Evolutionary conservation across 352 stramenopile genomes (phyloP), one percentile per base, ranked within the genome.

Genomic region (Globisporangium spinosum): DNA sequence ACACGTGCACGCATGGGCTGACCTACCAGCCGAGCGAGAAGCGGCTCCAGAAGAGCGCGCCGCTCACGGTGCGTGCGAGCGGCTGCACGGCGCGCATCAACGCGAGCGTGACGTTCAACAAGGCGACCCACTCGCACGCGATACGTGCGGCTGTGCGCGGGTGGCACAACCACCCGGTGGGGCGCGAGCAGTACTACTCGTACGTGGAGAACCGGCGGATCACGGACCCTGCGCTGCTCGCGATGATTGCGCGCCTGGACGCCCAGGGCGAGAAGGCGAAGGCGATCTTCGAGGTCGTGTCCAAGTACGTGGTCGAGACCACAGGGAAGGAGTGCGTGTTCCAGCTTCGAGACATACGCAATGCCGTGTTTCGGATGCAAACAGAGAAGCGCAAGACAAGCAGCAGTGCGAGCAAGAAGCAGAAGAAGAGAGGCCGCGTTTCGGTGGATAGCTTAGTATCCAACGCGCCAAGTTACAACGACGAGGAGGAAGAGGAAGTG

Each of bases 41-140:
- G 22, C 29, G 56, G 10, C 56, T 61, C 5, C 56, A 45, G 29
- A 57, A 57, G 22, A 32, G 22, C 8, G 56, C 35, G 20, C 56
- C 32, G 9, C 29, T 40, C 1, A 23, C 56, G 3, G 56, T 61
- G 56, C 56, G 56, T 10, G 56, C 34, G 3, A 62, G 32, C 9
- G 57, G 56, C 20, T 62, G 57, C 57, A 62, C 20, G 57, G 57
- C 57, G 55, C 55, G 55, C 29, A 60, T 60, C 27, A 60, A 60
- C 29, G 55, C 55, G 55, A 60, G 27, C 17, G 27, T 60, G 27
- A 40, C 29, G 7, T 35, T 45, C 9, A 40, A 60, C n/a, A 43
- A 47, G 10, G 32, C 8, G 9, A 43, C 13, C n/a, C 13, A 43
- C 27, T 34, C 34, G 34, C 23, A 34, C 32, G 45, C 22, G 29